phyloP scores from a whole-genome alignment of 345 rosid genomes.

The Chamaenerion angustifolium region DNA sequence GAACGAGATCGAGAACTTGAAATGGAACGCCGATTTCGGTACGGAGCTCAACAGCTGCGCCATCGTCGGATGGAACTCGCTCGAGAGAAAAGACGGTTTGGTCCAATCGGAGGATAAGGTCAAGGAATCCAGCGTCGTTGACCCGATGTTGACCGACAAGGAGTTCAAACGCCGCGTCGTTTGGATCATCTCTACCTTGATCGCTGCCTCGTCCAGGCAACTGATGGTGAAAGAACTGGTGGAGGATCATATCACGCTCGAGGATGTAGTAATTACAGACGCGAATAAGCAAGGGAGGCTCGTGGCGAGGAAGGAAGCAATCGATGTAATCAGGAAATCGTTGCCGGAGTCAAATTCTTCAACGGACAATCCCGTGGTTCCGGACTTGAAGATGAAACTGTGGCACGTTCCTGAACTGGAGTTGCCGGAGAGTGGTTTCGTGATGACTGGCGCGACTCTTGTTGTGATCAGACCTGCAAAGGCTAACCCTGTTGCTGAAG shows the following conservation, averaged over 20 bases:
- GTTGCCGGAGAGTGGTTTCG: constrained; percentile 21
- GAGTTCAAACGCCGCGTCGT: constrained; percentile 17
- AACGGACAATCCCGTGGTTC: constrained; percentile 13
- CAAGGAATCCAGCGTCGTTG: constrained; percentile 1
- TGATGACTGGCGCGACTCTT: constrained; percentile 18
- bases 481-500: background rate
- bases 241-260: constrained; percentile 11
- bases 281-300: constrained; percentile 17
- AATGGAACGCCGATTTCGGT: constrained; percentile 31
- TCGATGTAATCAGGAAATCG: constrained; percentile 21
- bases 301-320: constrained; percentile 10
- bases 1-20: constrained; percentile 9
- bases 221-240: constrained; percentile 9
- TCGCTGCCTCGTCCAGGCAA: constrained; percentile 23
- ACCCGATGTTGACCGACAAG: constrained; percentile 4
- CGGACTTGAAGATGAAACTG: constrained; percentile 24
- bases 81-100: background rate
- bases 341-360: constrained; percentile 9
- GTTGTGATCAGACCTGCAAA: constrained; percentile 17
- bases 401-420: constrained; percentile 20
- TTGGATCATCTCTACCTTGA: constrained; percentile 22
- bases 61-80: constrained; percentile 23
- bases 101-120: background rate
- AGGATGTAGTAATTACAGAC: constrained; percentile 15
- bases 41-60: constrained; percentile 18